Base-by-base conservation (phyloP, 2,329 filamentous ascomycete species). In the Periconia digitata region DNA sequence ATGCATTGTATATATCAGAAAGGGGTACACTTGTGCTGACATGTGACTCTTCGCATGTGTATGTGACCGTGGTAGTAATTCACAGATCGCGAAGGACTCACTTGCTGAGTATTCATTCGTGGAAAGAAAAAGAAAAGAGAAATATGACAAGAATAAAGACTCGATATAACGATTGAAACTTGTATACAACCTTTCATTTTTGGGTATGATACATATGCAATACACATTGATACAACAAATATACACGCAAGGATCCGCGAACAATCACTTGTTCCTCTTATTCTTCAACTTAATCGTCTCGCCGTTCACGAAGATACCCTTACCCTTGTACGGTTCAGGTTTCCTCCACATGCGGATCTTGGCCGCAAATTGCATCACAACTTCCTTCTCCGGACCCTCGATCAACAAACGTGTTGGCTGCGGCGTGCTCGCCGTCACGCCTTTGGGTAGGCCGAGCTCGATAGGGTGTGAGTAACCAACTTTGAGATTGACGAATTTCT, bases 201-300 rank as follows among this genome's bases (percentile, higher is more conserved):
- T n/a, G 38, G 21, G 38, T 40, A 27, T 27, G 22, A 21, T 40
- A 24, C 38, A 40, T 24, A 46, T 58, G 60, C 54, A 63, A 37
- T 47, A 36, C 43, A 46, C 51, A 54, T 43, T 51, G 51, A 58
- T 56, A 59, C 58, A 51, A 45, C 44, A 51, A 46, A 48, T 42
- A 10, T 27, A 24, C 29, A 8, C 15, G n/a, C n/a, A n/a, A 2
- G 23, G 35, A 41, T 35, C n/a, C 38, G 37, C 37, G 15, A 12
- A 3, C 21, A 7, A 17, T 60, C 58, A 79, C 61, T 78, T 79
- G 62, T 78, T 78, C 70, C 78, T 78, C 87, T 96, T 99, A 66
- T 90, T 87, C 86, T 99, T 99, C 74, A 99, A 74, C 81, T 88
- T 95, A 76, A 99, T 96, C 23, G 91, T 96, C 81, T 99, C 91